Base-by-base conservation (phyloP, 1,284 basidiomycete species). In the Austroboletus olivaceoglutinosus region DNA sequence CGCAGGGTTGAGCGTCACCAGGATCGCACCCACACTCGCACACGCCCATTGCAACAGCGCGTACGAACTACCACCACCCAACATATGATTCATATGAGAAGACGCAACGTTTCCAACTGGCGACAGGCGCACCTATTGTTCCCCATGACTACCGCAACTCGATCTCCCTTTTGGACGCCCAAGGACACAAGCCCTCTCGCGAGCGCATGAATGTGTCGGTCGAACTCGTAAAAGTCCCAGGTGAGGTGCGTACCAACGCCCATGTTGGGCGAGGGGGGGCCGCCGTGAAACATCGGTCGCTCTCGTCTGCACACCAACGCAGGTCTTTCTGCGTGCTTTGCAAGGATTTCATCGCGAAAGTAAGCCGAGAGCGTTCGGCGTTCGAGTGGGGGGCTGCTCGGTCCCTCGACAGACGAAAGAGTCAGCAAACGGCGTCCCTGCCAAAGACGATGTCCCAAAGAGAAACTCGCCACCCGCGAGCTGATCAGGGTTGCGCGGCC, bases 1-100 rank as follows among this genome's bases (percentile, higher is more conserved):
- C 0, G 91, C 87, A 8, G 90, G 91, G 59, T 93, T 93, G 41
- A 93, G 74, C 4, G 89, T 91, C 12, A 89, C 88, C 25, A 92
- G 68, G 41, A 92, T 83, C 8, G 88, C 89, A 19, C 91, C 91
- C 43, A 91, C 77, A 48, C 81, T 81, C 23, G 89, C 86, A 57
- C 84, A 86, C 8, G 90, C 90, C 89, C 90, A 91, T 61, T 93
- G 91, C 30, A 92, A 68, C 68, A 81, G 76, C 2, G 86, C 89
- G 65, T 93, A 93, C 15, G 86, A 77, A 58, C 89, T 91, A 25
- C 23, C 5, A 25, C 23, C 23, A 25, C 4, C 23, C 23, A 25
- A 25, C 23, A 4, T 5, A 4, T 5, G 23, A 25, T 25, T 25
- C 23, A 25, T 25, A 25, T 25, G 23, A 25, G 23, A 25, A 25